These are phyloP conservation scores for Suhomyces kilbournensis DNA, from an alignment of 805 yeast species.

Conservation along the genomic window DNA sequence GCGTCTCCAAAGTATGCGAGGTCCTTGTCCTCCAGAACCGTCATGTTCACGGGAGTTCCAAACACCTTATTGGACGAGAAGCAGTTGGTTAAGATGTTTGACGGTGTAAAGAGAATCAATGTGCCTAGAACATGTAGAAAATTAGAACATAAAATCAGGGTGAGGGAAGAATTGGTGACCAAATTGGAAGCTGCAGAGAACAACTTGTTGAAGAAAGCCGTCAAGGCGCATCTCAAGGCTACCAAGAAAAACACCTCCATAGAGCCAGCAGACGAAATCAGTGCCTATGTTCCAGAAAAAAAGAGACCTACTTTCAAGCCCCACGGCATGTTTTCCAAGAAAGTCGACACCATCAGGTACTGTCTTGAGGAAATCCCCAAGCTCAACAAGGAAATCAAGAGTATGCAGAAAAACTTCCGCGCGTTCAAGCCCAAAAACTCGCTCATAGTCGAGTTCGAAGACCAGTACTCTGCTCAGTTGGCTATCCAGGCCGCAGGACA, in stretches of 20 bases:
- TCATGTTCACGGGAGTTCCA: constrained; percentile 82
- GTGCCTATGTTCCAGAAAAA: constrained; percentile 58
- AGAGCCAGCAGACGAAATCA: constrained; percentile 47
- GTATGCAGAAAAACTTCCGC: constrained; percentile 50
- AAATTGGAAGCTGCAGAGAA: constrained; percentile 68
- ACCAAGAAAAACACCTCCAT: constrained; percentile 59
- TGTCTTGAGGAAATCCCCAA: constrained; percentile 56
- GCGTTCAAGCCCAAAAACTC: constrained; percentile 67
- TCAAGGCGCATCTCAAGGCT: constrained; percentile 59
- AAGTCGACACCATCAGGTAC: constrained; percentile 60
- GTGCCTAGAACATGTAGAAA: constrained; percentile 64
- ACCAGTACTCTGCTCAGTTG: constrained; percentile 71
- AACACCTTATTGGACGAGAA: constrained; percentile 66
- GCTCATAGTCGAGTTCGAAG: constrained; percentile 73
- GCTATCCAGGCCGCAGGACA: constrained; percentile 64
- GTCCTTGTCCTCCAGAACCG: constrained; percentile 73
- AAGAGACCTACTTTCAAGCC: constrained; percentile 63
- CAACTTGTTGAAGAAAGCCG: constrained; percentile 55
- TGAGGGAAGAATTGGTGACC: constrained; percentile 58
- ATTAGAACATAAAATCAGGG: constrained; percentile 52
- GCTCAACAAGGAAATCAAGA: constrained; percentile 53
- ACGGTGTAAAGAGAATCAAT: constrained; percentile 81
- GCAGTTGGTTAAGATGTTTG: constrained; percentile 71
- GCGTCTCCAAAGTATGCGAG: constrained; percentile 79
- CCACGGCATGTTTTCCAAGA: constrained; percentile 45